Conservation (phyloP, 352 stramenopile species). For the Pythium oligandrum region DNA sequence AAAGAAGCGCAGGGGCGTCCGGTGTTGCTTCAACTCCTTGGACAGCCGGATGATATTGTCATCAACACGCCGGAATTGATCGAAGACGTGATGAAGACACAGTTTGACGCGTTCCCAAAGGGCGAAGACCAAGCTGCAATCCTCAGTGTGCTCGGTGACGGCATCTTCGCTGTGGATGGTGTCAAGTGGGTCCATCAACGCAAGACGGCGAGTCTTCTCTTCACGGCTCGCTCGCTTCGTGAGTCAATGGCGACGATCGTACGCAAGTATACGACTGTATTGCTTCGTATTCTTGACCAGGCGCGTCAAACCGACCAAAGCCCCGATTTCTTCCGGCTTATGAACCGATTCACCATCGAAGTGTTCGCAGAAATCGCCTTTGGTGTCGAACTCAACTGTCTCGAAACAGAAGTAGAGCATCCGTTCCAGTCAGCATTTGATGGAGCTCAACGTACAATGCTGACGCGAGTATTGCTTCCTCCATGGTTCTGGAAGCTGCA, state of each 20-base stretch:
- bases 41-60: slow-evolving; percentile 25
- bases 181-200: slow-evolving; percentile 47
- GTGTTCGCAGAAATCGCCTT: slow-evolving; percentile 55
- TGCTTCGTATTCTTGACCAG: slow-evolving; percentile 15
- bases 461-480: slow-evolving; percentile 24
- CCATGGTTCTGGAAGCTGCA: slow-evolving; percentile 44
- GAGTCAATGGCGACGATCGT: slow-evolving; percentile 41
- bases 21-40: slow-evolving; percentile 26
- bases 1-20: slow-evolving; percentile 3
- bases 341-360: slow-evolving; percentile 49
- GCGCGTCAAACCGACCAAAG: slow-evolving; percentile 5
- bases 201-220: slow-evolving; percentile 48
- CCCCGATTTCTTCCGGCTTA: slow-evolving; percentile 35
- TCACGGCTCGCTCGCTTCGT: slow-evolving; percentile 35
- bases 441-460: slow-evolving; percentile 22
- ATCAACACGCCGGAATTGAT: slow-evolving; percentile 34
- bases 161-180: slow-evolving; percentile 47
- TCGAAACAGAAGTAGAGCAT: slow-evolving; percentile 35
- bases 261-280: slow-evolving; percentile 25
- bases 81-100: slow-evolving; percentile 52
- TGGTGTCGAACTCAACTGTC: slow-evolving; percentile 39
- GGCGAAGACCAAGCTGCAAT: slow-evolving; percentile 20
- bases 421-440: slow-evolving; percentile 56
- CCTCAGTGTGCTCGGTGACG: slow-evolving; percentile 33
- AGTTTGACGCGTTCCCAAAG: slow-evolving; percentile 77